Evolutionary conservation across 1,139 yeast species (phyloP), one percentile per base, ranked within the genome.

Genomic region (Kluyveromyces sp.): DNA sequence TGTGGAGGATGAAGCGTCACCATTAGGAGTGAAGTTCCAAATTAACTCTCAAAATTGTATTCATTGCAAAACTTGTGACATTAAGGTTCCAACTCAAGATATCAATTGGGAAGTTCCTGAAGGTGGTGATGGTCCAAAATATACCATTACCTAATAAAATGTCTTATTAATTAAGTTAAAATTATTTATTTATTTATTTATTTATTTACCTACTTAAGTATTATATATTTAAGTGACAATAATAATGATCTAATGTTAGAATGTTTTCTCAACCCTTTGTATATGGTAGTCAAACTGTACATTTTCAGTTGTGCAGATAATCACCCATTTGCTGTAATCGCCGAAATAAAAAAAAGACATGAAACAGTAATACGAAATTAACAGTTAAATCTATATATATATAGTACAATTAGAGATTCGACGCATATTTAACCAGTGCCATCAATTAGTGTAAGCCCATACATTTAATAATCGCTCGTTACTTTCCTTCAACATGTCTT

Each of bases 111-210:
- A 81, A 6, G 96, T 88, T 15, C 98, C 98, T 3, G 97, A 92
- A 69, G 97, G 98, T 51, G 97, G 97, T 36, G 97, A 84, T 63
- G 98, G 98, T 7, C 98, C 98, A 50, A 92, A 90, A 66, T 90
- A 90, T 66, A 58, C 66, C 35, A 57, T 64, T 57, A 64, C 68
- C 25, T 63, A 45, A 51, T 10, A 25, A 29, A 4, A 29, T 32
- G 35, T 36, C 21, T 3, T 33, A n/a, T 26, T 25, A 3, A 27
- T 31, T 8, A 37, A 10, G 10, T n/a, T 7, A 32, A 26, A 27
- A 29, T 15, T 10, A 36, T 26, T 10, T n/a, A 39, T 28, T 34
- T 37, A 25, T 29, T 29, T 10, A 4, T 29, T 39, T 39, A 39
- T 39, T 31, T 32, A 39, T 39, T 15, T n/a, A 27, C 7, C 6